A percentile compares a stretch with the other conserved stretches of the same genome.
Conservation (phyloP, 257 asterid genomes). For the Scutellaria galericulata region DNA sequence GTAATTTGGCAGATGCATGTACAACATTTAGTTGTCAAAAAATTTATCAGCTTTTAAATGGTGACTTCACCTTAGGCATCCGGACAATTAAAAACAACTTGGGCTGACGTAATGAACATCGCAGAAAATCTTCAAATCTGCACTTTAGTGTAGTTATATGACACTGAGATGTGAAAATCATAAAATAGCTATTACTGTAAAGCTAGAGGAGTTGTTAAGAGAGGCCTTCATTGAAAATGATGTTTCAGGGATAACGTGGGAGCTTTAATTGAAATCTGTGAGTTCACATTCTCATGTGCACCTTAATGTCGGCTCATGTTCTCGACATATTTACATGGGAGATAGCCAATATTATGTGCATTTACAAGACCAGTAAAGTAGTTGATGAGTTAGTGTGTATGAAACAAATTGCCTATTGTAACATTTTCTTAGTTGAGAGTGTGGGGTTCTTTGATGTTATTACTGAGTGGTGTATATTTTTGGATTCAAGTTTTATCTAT, state of each 20-base stretch:
- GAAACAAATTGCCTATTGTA: neutral
- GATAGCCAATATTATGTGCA: constrained; percentile 18
- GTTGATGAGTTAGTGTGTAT: constrained; percentile 10
- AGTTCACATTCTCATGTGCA: constrained; percentile 8
- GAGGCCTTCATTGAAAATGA: neutral
- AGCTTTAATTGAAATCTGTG: neutral
- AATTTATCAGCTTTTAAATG: constrained; percentile 20
- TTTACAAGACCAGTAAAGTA: neutral
- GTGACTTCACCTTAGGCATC: constrained; percentile 24
- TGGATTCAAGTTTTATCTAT: constrained; percentile 8
- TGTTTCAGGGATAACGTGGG: constrained; percentile 1
- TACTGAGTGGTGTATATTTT: neutral
- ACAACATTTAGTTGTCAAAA: constrained; percentile 8
- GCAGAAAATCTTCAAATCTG: neutral
- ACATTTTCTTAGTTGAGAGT: constrained; percentile 1
- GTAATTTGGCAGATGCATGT: constrained; percentile 3
- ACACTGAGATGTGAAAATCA: constrained; percentile 11
- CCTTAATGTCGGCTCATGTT: neutral
- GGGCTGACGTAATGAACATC: neutral
- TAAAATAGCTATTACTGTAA: neutral
- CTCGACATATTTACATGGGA: neutral
- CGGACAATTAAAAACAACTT: constrained; percentile 16
- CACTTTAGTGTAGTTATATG: neutral
- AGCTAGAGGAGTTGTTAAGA: neutral
- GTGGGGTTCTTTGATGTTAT: neutral